Base-by-base conservation (phyloP, 2,329 filamentous ascomycete species). In the Aspergillus aculeatinus region DNA sequence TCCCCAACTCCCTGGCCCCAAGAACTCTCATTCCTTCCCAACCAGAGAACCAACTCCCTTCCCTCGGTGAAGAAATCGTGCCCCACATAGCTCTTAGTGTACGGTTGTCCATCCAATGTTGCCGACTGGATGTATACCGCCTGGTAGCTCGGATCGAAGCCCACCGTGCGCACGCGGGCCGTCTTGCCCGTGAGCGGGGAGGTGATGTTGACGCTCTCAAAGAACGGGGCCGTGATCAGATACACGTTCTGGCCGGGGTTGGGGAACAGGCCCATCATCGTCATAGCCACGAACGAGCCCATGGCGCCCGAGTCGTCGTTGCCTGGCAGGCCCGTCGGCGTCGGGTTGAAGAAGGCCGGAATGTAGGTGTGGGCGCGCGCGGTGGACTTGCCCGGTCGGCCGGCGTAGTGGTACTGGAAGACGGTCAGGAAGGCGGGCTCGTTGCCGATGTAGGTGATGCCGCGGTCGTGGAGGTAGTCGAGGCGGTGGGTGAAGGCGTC, bases 301-400 rank as follows among this genome's bases (percentile, higher is more conserved):
- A 90, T 89, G 1, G 88, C 86, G 2, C 88, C 88, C 35, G 81
- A 83, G 70, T 90, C 88, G 66, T 90, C 87, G 70, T 90, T 90
- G 0, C 88, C 88, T 0, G 87, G 87, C 1, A 90, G 81, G 0
- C 87, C 87, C 2, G 73, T 76, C 0, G 83, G 76, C 0, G 80
- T 83, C 1, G 83, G 80, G 64, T 81, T 79, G 75, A 90, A 90
- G 67, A 79, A 84, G 1, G 75, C 72, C 0, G 87, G 87, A 48
- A 89, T 88, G 68, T 89, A 89, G 66, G 79, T 83, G 68, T 88
- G 87, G 0, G 81, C 81, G 55, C 86, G 83, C 23, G 72, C 60
- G 0, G 80, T 73, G 2, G 76, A 80, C 42, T 78, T 73, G 0
- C 74, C 87, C 0, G 87, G 88, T 0, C 87, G 83, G 0, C 85